Evolutionary conservation across 768 basidiomycete species (phyloP), one percentile per base, ranked within the genome.

Genomic region (Cubamyces lactineus): DNA sequence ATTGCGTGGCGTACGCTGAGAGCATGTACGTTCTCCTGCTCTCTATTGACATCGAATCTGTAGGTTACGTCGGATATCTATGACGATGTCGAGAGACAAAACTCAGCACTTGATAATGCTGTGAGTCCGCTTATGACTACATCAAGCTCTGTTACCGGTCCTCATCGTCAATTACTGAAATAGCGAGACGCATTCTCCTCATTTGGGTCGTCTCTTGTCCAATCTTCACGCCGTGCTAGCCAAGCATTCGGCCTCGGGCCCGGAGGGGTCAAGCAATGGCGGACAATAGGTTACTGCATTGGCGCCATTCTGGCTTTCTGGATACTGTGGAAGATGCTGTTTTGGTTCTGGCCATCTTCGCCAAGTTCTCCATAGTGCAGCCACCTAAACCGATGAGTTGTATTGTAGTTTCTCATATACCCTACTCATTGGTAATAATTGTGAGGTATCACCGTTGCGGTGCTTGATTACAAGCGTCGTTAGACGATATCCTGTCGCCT

Each of bases 31-130:
- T 51, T 39, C 51, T 15, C 43, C 21, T 49, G 9, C 13, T 34
- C 56, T 26, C 17, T 48, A 34, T 58, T 50, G 5, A 40, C 40
- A 59, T 47, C 64, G 47, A 9, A 42, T 30, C 30, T 30, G 41
- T 53, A 94, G 92, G 82, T 95, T n/a, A 94, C 92, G 13, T 89
- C 85, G 2, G 92, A 95, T 76, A 93, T 95, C 41, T 81, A 95
- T 71, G 83, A 86, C 63, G 93, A 94, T 69, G 88, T 88, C 1
- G 92, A 95, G 74, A 78, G 87, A 11, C 93, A 94, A 76, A 94
- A 94, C 69, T 70, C 83, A 2, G 83, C 88, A 56, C 77, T 95
- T 24, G 91, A 94, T 67, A 84, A 88, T 41, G 86, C 91, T 2
- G 92, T 92, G 62, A 64, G 87, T 72, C 42, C 53, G 7, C 23